Percentiles rank a stretch among this genome's conserved stretches.
phyloP scores from a whole-genome alignment of 2,329 filamentous ascomycete genomes.

The Cryphonectria japonica region DNA sequence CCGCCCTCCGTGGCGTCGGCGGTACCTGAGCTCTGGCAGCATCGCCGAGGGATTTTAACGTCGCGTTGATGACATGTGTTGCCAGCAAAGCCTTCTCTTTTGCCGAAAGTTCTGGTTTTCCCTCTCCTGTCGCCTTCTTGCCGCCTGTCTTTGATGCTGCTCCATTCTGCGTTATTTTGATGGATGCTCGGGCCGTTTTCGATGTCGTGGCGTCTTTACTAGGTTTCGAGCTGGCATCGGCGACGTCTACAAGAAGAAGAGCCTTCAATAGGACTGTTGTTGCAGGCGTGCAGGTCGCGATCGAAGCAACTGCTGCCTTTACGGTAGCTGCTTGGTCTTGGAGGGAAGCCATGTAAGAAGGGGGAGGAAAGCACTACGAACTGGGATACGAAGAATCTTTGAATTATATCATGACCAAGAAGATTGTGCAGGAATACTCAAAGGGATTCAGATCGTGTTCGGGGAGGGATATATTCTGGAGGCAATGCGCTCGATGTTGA shows the following conservation, averaged over 20 bases:
- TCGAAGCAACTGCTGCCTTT: conserved; percentile 50
- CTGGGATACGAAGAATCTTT: conserved; percentile 33
- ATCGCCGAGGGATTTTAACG: conserved; percentile 70
- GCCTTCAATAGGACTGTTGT: conserved; percentile 51
- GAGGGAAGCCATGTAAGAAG: conserved; percentile 42
- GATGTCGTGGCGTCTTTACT: conserved; percentile 32
- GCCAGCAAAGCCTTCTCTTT: conserved; percentile 70
- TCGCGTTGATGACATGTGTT: conserved; percentile 72
- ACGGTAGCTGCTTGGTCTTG: conserved; percentile 49
- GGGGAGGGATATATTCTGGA: conserved; percentile 13
- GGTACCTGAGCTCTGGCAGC: conserved; percentile 57
- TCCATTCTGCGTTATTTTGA: conserved; percentile 36
- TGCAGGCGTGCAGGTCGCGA: conserved; percentile 51
- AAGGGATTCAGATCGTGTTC: not conserved
- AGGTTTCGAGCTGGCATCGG: conserved; percentile 23
- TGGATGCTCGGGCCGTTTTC: conserved; percentile 29
- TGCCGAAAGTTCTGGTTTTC: conserved; percentile 49
- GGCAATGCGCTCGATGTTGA: not conserved
- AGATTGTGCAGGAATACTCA: conserved; percentile 33
- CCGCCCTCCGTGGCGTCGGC: conserved; percentile 38
- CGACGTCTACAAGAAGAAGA: conserved; percentile 46
- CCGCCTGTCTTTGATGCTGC: conserved; percentile 37
- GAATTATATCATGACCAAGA: conserved; percentile 42
- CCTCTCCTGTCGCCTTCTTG: conserved; percentile 38
- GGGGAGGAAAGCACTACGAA: conserved; percentile 32